phyloP scores from a whole-genome alignment of 768 basidiomycete genomes.

The Podaxis mareebaensis region DNA sequence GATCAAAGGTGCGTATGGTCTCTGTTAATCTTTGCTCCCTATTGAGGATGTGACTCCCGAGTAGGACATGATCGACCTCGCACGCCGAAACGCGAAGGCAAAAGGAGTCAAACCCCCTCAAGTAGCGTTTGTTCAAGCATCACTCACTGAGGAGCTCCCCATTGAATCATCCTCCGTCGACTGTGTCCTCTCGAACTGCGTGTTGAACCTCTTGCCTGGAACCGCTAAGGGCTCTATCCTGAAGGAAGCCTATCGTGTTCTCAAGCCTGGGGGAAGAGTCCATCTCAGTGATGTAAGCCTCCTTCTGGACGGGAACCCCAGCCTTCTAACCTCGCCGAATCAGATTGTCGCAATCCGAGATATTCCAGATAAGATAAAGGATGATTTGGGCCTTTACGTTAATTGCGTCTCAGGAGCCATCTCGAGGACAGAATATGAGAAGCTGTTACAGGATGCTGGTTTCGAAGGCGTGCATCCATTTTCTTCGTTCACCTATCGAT shows the following conservation, averaged over 20 bases:
- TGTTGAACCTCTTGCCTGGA: constrained; percentile 48
- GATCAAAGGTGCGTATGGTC: constrained; percentile 38
- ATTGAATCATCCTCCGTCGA: constrained; percentile 49
- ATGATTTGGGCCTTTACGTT: constrained; percentile 41
- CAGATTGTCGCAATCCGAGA: constrained; percentile 50
- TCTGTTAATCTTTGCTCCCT: neutral
- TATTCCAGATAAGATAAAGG: constrained; percentile 41
- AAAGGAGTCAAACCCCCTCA: constrained; percentile 46
- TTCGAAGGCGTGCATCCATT: constrained; percentile 35
- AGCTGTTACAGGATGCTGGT: constrained; percentile 38
- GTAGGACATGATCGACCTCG: constrained; percentile 53
- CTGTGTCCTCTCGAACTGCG: constrained; percentile 59
- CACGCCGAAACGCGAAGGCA: constrained; percentile 44
- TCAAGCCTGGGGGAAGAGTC: constrained; percentile 60
- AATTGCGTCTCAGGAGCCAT: constrained; percentile 52
- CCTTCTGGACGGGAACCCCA: neutral
- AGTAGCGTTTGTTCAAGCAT: constrained; percentile 48
- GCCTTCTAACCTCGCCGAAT: neutral
- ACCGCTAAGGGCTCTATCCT: constrained; percentile 42
- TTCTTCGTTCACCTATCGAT: neutral
- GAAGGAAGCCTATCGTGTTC: constrained; percentile 47
- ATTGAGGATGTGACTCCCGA: neutral
- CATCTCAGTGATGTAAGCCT: constrained; percentile 50
- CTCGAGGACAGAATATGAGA: constrained; percentile 35
- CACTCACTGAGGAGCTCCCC: constrained; percentile 45